Evolutionary conservation across 2,329 filamentous ascomycete genomes (phyloP).

Genomic region (Fusarium acutatum): DNA sequence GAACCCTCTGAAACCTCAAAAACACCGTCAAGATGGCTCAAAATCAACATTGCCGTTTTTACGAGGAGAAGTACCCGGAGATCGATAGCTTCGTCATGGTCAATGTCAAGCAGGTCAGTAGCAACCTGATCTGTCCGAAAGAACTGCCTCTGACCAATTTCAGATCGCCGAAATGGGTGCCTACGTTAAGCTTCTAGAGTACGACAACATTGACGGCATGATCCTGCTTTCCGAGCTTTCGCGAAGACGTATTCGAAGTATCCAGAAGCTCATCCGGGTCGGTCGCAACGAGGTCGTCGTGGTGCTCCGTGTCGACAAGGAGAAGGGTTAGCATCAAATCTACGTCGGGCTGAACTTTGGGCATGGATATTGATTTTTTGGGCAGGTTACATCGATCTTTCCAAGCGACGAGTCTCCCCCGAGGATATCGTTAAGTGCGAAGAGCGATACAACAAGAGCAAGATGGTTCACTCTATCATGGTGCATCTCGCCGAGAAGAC

Average conservation of each 20-base stretch:
- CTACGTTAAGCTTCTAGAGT: slow-evolving; percentile 99
- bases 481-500: slow-evolving; percentile 98
- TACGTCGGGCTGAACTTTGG: slow-evolving; percentile 21
- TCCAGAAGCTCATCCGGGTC: slow-evolving; percentile 98
- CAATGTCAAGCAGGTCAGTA: slow-evolving; percentile 92
- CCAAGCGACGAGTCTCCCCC: slow-evolving; percentile 95
- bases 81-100: slow-evolving; percentile 99
- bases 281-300: slow-evolving; percentile 99
- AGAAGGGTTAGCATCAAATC: slow-evolving; percentile 74
- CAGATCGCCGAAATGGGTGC: slow-evolving; percentile 99
- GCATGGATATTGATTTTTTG: slow-evolving; percentile 32
- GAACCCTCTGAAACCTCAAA: slow-evolving; percentile 35
- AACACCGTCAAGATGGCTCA: slow-evolving; percentile 81
- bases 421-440: slow-evolving; percentile 99
- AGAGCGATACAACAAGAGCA: slow-evolving; percentile 99
- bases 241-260: slow-evolving; percentile 96
- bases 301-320: slow-evolving; percentile 97
- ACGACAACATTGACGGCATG: slow-evolving; percentile 99
- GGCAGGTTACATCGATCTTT: slow-evolving; percentile 91
- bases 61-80: slow-evolving; percentile 93
- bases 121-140: slow-evolving; percentile 13
- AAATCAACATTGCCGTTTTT: slow-evolving; percentile 90
- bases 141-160: slow-evolving; percentile 28
- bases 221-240: slow-evolving; percentile 98
- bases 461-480: slow-evolving; percentile 99